Base-by-base conservation (phyloP, 495 filamentous ascomycete genomes). In the Monascus purpureus region DNA sequence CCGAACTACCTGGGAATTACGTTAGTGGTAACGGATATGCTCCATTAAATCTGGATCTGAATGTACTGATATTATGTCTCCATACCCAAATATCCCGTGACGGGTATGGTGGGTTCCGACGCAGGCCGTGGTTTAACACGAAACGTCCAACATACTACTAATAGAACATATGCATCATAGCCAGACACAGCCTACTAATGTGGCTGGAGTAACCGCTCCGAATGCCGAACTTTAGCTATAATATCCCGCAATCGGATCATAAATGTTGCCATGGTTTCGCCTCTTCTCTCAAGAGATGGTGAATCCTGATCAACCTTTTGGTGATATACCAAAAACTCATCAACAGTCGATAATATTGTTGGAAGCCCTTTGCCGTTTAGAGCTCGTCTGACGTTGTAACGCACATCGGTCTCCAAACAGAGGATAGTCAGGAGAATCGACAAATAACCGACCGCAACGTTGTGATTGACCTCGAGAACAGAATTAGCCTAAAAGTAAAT, bases 371-470 rank as follows among this genome's bases (percentile, higher is more conserved):
- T 66, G 5, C 72, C 67, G 1, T 70, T 69, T 27, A 83, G 61
- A 17, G 54, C 62, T 4, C 39, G 33, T 14, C 57, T 56, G 17
- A 87, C 61, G 13, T 61, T 50, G 16, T 53, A 47, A 20, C 68
- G 52, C 8, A 73, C 70, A 17, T 62, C 57, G 8, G 45, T 29
- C 31, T 74, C 58, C 13, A 87, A 59, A 46, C 79, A 85, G 11
- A 95, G 63, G 30, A 79, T 82, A 17, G 82, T 78, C 8, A 99
- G 60, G 2, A 95, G 62, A 3, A 96, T 74, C 1, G 88, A 75
- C 25, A 99, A 65, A 45, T 93, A 99, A 17, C 92, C 92, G 36
- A 87, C 75, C 2, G 82, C 80, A 17, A 99, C 85, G 49, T 88
- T 93, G 31, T 75, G 70, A 31, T 79, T 77, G n/a, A 77, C 75